phyloP scores from a whole-genome alignment of 352 stramenopile species.

The Pythium insidiosum region DNA sequence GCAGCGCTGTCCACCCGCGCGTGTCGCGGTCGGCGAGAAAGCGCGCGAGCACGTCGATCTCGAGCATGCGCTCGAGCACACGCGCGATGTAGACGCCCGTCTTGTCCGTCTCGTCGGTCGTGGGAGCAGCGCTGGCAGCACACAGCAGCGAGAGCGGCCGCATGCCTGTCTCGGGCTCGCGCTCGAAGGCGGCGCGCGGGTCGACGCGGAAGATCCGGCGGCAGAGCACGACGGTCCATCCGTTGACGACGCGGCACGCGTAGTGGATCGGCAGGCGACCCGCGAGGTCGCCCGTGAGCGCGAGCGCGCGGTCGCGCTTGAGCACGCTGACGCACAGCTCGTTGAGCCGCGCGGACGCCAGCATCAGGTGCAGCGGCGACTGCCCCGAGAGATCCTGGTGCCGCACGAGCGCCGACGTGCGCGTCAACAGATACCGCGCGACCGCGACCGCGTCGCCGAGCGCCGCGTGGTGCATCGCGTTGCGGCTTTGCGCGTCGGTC shows the following conservation, averaged over 20 bases:
- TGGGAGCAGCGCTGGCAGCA: constrained; percentile 8
- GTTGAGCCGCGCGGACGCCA: constrained; percentile 38
- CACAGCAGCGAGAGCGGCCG: constrained; percentile 48
- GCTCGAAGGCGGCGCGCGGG: constrained; percentile 23
- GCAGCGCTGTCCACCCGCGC: constrained; percentile 39
- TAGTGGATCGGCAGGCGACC: constrained; percentile 53
- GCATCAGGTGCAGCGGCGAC: constrained; percentile 51
- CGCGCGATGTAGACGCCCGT: constrained; percentile 17
- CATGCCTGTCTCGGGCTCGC: constrained; percentile 19
- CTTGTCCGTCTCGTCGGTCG: constrained; percentile 1
- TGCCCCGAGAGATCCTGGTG: constrained; percentile 44
- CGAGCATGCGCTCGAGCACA: constrained; percentile 38
- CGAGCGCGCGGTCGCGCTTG: constrained; percentile 18
- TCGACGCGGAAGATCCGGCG: constrained; percentile 33
- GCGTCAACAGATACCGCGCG: constrained; percentile 29
- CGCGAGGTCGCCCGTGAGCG: constrained; percentile 33
- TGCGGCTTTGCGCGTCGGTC: constrained; percentile 36
- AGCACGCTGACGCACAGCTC: constrained; percentile 34
- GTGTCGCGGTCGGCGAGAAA: constrained; percentile 30
- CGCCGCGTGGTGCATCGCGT: constrained; percentile 45
- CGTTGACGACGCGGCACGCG: constrained; percentile 42
- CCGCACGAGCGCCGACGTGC: constrained; percentile 28
- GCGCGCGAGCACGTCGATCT: constrained; percentile 49
- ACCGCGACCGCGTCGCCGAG: constrained; percentile 24
- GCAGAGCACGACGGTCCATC: constrained; percentile 33